Percentiles rank a stretch among this genome's conserved stretches.
These are phyloP conservation scores for Tuber microsphaerosporum DNA, from an alignment of 495 filamentous ascomycete genomes.

Conservation along the genomic window DNA sequence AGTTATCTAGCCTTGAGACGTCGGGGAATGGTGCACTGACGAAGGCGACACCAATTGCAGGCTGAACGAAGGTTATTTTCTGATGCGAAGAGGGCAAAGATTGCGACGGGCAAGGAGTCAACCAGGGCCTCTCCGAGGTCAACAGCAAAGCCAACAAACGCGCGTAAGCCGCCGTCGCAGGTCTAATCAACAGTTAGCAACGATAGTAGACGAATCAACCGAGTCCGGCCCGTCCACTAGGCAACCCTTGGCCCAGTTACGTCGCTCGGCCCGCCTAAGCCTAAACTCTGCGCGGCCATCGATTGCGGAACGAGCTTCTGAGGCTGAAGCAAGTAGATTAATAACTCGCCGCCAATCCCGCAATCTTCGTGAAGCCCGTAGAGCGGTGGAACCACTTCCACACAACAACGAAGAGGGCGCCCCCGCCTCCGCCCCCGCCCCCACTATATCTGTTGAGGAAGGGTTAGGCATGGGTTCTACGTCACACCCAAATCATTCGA, in stretches of 20 bases:
- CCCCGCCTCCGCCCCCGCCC: slow-evolving; percentile 7
- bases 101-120: slow-evolving; percentile 37
- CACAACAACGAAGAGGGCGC: slow-evolving; percentile 6
- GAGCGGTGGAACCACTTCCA: slow-evolving; percentile 10
- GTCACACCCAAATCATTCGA: slow-evolving; percentile 28
- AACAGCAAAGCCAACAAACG: slow-evolving; percentile 35
- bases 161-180: slow-evolving; percentile 30
- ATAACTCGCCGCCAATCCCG: slow-evolving; percentile 27
- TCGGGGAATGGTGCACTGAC: slow-evolving; percentile 36
- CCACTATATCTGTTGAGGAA: slow-evolving; percentile 18
- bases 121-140: slow-evolving; percentile 29
- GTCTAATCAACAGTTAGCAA: slow-evolving; percentile 20
- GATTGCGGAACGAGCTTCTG: slow-evolving; percentile 25
- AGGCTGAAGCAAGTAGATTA: slow-evolving; percentile 29
- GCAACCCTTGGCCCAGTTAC: slow-evolving; percentile 21
- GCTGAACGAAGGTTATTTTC: slow-evolving; percentile 28
- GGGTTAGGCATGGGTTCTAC: slow-evolving; percentile 22
- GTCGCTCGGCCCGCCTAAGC: slow-evolving; percentile 36
- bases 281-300: slow-evolving; percentile 15
- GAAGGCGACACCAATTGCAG: slow-evolving; percentile 33
- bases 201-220: slow-evolving; percentile 11
- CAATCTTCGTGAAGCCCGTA: slow-evolving; percentile 28
- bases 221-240: slow-evolving; percentile 18
- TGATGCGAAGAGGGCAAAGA: slow-evolving; percentile 39
- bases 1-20: slow-evolving; percentile 15